phyloP scores from a whole-genome alignment of 2,329 filamentous ascomycete species.

The Aspergillus novofumigatus region DNA sequence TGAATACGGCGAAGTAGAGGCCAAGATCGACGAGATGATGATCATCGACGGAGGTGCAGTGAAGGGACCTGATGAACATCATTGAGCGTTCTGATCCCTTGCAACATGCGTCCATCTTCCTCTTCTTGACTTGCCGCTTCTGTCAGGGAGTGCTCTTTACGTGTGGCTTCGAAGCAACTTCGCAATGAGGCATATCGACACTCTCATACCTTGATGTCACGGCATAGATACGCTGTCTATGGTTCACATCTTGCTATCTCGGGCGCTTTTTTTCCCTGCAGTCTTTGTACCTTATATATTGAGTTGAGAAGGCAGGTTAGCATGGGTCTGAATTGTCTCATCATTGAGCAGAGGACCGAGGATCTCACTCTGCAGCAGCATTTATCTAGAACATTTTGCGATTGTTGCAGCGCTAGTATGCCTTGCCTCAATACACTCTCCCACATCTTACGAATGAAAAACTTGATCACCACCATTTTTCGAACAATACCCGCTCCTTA shows the following conservation, averaged over 20 bases:
- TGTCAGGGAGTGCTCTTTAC: not conserved
- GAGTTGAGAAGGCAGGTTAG: not conserved
- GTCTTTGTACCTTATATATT: not conserved
- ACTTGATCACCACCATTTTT: conserved; percentile 59
- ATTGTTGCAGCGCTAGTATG: no score
- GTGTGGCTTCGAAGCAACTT: not conserved
- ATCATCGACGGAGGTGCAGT: conserved; percentile 58
- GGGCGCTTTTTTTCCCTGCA: not conserved
- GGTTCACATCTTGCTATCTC: not conserved
- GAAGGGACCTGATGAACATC: conserved; percentile 26
- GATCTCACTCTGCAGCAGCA: not conserved
- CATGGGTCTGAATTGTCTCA: not conserved
- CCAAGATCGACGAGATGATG: conserved; percentile 56
- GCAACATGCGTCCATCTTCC: no score
- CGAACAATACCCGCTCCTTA: conserved; percentile 50
- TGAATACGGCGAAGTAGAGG: conserved; percentile 58
- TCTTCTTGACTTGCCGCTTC: not conserved
- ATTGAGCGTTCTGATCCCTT: not conserved
- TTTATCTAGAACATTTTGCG: not conserved
- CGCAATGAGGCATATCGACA: not conserved
- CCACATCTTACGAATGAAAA: not conserved
- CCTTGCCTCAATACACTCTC: no score
- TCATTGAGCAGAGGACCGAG: not conserved
- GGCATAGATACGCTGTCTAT: not conserved
- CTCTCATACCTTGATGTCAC: not conserved